Base-by-base conservation (phyloP, 164 flowering plant genomes). In the Houttuynia cordata region DNA sequence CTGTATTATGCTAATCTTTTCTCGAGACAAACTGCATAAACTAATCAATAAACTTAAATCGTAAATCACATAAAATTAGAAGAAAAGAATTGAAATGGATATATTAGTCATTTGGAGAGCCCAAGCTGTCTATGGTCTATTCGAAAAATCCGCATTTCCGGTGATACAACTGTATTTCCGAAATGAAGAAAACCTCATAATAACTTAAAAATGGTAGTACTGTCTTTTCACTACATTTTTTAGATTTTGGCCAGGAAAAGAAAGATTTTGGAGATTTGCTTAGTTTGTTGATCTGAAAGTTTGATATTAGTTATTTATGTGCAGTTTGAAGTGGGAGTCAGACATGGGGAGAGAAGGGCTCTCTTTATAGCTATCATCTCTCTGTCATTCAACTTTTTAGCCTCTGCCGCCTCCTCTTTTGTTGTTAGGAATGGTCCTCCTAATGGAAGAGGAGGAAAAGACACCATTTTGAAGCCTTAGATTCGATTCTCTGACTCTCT, bases 261-360 rank as follows among this genome's bases (percentile, higher is more conserved):
- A n/a, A n/a, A n/a, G n/a, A n/a, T n/a, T n/a, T n/a, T n/a, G n/a
- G n/a, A n/a, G n/a, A n/a, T n/a, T n/a, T n/a, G n/a, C n/a, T n/a
- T n/a, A n/a, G n/a, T n/a, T n/a, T n/a, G n/a, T n/a, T n/a, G n/a
- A n/a, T n/a, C n/a, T n/a, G n/a, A n/a, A n/a, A n/a, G n/a, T 12
- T 62, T 9, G 51, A 52, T 52, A 19, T 61, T 20, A 53, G n/a
- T 56, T 61, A 23, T 53, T 62, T 61, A 39, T 45, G 56, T 59
- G 0, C 68, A 76, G 72, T 80, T 77, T 77, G 79, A 80, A 77
- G 74, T 75, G 65, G 71, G 24, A 75, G 71, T 62, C 72, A 66
- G 67, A 68, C 37, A 30, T 2, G 37, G 37, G 37, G 37, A 30
- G 37, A 30, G n/a, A n/a, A n/a, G n/a, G 6, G 76, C 74, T 75